Conservation (phyloP, 495 filamentous ascomycete genomes). For the Tuber melanosporum region DNA sequence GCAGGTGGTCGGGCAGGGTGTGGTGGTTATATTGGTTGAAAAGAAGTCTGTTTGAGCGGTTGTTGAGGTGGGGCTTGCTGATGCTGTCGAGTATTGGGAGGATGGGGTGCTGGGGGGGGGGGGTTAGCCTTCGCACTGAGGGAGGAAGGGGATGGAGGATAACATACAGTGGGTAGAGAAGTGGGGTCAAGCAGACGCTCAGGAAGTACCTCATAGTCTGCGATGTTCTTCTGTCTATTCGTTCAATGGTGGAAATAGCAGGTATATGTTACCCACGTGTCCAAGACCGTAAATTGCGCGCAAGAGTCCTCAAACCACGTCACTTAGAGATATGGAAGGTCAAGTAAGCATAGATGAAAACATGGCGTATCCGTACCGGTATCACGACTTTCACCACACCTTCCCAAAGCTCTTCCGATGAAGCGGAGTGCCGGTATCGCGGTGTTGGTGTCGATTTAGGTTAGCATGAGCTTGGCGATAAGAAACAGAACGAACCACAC, state of each 20-base stretch:
- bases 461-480: too few species aligned
- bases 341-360: background rate
- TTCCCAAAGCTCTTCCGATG: background rate
- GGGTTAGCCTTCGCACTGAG: background rate
- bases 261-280: background rate
- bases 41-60: background rate
- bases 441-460: background rate
- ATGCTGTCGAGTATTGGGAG: background rate
- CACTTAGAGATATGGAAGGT: background rate
- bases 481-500: background rate
- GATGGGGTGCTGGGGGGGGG: constrained; percentile 11
- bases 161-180: constrained; percentile 10
- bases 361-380: background rate
- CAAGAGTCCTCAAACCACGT: background rate
- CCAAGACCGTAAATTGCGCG: background rate
- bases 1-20: constrained; percentile 22
- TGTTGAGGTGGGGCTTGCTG: background rate
- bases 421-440: background rate
- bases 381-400: background rate
- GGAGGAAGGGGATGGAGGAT: background rate
- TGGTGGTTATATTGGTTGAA: constrained; percentile 6
- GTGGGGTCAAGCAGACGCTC: background rate
- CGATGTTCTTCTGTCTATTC: background rate
- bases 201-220: constrained; percentile 14
- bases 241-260: background rate